Evolutionary conservation across 805 yeast genomes (phyloP), one percentile per base, ranked within the genome.

Genomic region (Torulaspora delbrueckii): DNA sequence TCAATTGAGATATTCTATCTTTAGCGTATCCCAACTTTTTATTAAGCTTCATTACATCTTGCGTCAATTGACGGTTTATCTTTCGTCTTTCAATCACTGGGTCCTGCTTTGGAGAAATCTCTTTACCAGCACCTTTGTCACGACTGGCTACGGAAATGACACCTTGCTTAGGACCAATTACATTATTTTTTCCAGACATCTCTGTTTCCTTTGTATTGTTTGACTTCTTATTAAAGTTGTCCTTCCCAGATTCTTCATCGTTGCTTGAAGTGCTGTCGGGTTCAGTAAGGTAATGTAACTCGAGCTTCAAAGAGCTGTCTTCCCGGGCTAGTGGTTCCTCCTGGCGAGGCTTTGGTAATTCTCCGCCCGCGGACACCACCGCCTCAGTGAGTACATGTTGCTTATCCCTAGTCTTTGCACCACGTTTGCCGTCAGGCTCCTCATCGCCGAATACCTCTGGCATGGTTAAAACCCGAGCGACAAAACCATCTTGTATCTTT

Each of bases 31-130:
- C 18, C 9, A 31, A 22, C 13, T 42, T 36, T 6, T 52, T 43
- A 1, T 26, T 40, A 24, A 58, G 39, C 19, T 40, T 47, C n/a
- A 43, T 25, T 2, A 53, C 52, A 10, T 46, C 44, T 4, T 40
- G 46, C 8, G 55, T 47, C 13, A 60, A 42, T 3, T 45, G 47
- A 25, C 54, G 54, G 24, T 60, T 54, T 30, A 42, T 45, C 37
- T 40, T 53, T 31, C 52, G 50, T 18, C 56, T 50, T 18, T 47
- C 51, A 12, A 46, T 43, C 32, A 42, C 48, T 8, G 57, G 55
- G 34, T 54, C 51, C 16, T 30, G 33, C 24, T 24, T 26, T 4
- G 14, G 32, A 2, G 43, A 38, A n/a, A 36, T 28, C 12, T 26
- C 33, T 18, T 39, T 37, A 19, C 42, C 45, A 9, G 40, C 40